These are phyloP conservation scores for Mortierella sp. DNA, from an alignment of 371 early-diverging fungal species.

Conservation along the genomic window DNA sequence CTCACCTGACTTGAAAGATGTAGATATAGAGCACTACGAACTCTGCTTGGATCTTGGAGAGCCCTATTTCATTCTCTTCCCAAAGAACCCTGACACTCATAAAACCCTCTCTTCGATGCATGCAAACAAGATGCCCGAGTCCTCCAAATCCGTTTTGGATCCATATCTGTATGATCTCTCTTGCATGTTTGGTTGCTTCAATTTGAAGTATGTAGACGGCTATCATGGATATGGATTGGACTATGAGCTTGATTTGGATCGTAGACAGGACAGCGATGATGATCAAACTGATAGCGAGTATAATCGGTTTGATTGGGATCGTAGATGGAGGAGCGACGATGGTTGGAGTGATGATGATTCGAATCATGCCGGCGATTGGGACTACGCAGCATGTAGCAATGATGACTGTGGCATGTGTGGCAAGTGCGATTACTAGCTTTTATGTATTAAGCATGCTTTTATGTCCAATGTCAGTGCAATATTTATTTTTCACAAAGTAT, in stretches of 20 bases:
- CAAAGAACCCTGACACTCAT: constrained; percentile 21
- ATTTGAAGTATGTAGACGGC: constrained; percentile 13
- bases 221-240: constrained; percentile 7
- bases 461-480: too few relatives aligned
- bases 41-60: constrained; percentile 16
- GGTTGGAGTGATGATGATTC: too few relatives aligned
- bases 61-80: constrained; percentile 13
- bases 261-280: constrained; percentile 5
- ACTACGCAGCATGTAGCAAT: constrained; percentile 24
- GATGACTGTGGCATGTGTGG: constrained; percentile 24
- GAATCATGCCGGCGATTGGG: too few relatives aligned
- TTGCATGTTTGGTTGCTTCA: constrained; percentile 17
- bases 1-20: constrained; percentile 6
- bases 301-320: too few relatives aligned
- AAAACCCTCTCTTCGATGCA: constrained; percentile 21
- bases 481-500: too few relatives aligned
- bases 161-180: constrained; percentile 6
- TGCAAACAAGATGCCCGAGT: constrained; percentile 13
- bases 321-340: too few relatives aligned
- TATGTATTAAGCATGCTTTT: too few relatives aligned
- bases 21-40: constrained; percentile 17
- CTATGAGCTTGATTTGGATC: not conserved
- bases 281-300: too few relatives aligned
- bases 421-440: constrained; percentile 20
- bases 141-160: constrained; percentile 13